Evolutionary conservation across 1,139 yeast species (phyloP).

Genomic region (Candida tunisiensis): DNA sequence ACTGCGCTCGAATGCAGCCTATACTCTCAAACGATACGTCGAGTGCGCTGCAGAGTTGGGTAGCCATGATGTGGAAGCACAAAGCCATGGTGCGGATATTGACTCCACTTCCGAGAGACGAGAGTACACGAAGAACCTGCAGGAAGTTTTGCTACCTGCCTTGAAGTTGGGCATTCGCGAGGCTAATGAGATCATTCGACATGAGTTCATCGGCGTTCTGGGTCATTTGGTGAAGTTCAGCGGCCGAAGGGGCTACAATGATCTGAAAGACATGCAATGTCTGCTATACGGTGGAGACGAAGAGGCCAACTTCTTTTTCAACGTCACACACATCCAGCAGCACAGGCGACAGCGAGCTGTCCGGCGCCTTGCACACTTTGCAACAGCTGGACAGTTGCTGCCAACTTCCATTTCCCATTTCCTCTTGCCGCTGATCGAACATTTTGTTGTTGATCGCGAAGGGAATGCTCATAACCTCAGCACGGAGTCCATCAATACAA

Average conservation of each 20-base stretch:
- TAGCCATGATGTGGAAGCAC: slow-evolving; percentile 9
- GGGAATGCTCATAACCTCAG: slow-evolving; percentile 40
- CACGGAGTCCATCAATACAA: slow-evolving; percentile 51
- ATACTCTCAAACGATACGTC: slow-evolving; percentile 44
- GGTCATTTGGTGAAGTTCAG: slow-evolving; percentile 36
- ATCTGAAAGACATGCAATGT: slow-evolving; percentile 40
- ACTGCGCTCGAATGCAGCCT: slow-evolving; percentile 63
- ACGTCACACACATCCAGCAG: slow-evolving; percentile 68
- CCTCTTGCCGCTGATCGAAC: slow-evolving; percentile 71
- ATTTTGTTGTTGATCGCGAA: slow-evolving; percentile 31
- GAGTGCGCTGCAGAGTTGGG: slow-evolving; percentile 33
- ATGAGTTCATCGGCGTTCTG: slow-evolving; percentile 52
- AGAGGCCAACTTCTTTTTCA: slow-evolving; percentile 71
- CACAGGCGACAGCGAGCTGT: slow-evolving; percentile 80
- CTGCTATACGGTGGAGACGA: slow-evolving; percentile 55
- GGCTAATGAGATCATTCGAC: slow-evolving; percentile 43
- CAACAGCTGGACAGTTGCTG: slow-evolving; percentile 24
- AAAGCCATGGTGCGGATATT: slow-evolving; percentile 17
- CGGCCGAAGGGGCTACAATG: slow-evolving; percentile 1
- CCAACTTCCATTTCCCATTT: slow-evolving; percentile 60
- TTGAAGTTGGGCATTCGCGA: slow-evolving; percentile 55
- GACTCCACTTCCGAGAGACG: too few species aligned
- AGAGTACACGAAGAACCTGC: too few species aligned
- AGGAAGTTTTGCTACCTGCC: slow-evolving; percentile 44
- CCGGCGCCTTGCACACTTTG: slow-evolving; percentile 31